Evolutionary conservation across 352 stramenopile species (phyloP).

Genomic region (Thalassiosira oceanica): DNA sequence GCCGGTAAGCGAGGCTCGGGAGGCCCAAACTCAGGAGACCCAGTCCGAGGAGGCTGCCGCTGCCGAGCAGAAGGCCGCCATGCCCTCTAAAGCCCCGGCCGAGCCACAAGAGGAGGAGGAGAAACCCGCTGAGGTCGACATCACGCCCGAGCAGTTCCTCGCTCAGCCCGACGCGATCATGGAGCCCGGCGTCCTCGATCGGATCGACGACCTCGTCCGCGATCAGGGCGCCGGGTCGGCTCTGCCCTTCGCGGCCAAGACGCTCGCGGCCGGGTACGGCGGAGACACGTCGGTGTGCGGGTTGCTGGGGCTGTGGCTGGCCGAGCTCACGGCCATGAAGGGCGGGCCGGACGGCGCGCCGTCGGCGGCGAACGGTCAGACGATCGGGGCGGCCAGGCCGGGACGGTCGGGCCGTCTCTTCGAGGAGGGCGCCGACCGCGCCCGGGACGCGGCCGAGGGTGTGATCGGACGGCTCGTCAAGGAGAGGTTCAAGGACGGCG

Average conservation of each 20-base stretch:
- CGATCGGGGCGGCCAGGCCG: neutral
- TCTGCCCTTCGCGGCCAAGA: conserved; percentile 52
- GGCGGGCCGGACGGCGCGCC: neutral
- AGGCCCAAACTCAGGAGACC: neutral
- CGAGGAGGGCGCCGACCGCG: conserved; percentile 37
- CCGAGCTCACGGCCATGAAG: conserved; percentile 45
- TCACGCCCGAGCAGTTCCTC: conserved; percentile 38
- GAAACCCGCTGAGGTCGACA: conserved; percentile 3
- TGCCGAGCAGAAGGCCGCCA: neutral
- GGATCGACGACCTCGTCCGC: conserved; percentile 55
- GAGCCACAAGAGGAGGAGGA: conserved; percentile 4
- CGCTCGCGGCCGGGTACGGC: conserved; percentile 55
- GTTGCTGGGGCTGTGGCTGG: conserved; percentile 66
- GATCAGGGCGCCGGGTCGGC: conserved; percentile 38
- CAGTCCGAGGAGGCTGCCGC: conserved; percentile 1
- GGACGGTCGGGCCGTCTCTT: neutral
- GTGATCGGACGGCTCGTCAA: conserved; percentile 64
- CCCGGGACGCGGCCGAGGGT: conserved; percentile 57
- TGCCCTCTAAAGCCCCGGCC: neutral
- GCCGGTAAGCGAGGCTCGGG: neutral
- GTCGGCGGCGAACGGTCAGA: neutral
- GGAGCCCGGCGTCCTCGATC: conserved; percentile 51
- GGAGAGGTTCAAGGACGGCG: conserved; percentile 68
- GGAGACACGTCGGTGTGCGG: conserved; percentile 72
- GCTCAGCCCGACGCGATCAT: conserved; percentile 67